These are phyloP conservation scores for Emmonsiellopsis sp. DNA, from an alignment of 2,329 filamentous ascomycete species.

Conservation along the genomic window DNA sequence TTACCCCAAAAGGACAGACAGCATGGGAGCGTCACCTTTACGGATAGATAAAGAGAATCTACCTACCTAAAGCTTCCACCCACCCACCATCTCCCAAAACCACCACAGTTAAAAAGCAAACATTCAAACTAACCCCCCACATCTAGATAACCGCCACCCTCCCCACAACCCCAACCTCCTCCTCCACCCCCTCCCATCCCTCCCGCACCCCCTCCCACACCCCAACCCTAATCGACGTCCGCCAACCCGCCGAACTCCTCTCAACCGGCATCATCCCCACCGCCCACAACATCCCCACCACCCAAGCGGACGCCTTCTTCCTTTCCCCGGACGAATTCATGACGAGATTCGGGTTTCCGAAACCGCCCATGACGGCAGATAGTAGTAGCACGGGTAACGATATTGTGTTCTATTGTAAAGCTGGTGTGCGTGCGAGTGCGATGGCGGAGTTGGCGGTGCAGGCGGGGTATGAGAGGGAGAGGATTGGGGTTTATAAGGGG, in stretches of 20 bases:
- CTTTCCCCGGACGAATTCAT: constrained; percentile 70
- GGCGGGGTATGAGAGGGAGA: constrained; percentile 63
- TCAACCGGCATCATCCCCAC: constrained; percentile 58
- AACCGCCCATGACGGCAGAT: constrained; percentile 46
- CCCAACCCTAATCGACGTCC: constrained; percentile 37
- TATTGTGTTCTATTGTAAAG: constrained; percentile 86
- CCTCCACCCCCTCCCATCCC: constrained; percentile 25
- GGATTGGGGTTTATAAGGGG: constrained; percentile 43
- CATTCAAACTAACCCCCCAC: not conserved
- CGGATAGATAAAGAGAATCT: no score
- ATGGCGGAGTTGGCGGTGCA: constrained; percentile 69
- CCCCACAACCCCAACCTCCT: constrained; percentile 21
- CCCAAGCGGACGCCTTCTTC: constrained; percentile 70
- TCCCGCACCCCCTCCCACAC: constrained; percentile 19
- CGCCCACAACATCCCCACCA: constrained; percentile 75
- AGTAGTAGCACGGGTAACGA: constrained; percentile 15
- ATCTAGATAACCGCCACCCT: constrained; percentile 29
- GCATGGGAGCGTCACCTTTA: no score
- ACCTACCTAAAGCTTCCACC: no score
- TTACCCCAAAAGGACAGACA: no score
- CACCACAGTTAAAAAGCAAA: not conserved
- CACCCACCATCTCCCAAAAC: not conserved
- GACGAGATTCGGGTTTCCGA: constrained; percentile 68
- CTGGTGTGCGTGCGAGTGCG: constrained; percentile 70
- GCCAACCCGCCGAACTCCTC: constrained; percentile 38